Conservation (phyloP, 768 basidiomycete species). For the Infundibulicybe gibba region DNA sequence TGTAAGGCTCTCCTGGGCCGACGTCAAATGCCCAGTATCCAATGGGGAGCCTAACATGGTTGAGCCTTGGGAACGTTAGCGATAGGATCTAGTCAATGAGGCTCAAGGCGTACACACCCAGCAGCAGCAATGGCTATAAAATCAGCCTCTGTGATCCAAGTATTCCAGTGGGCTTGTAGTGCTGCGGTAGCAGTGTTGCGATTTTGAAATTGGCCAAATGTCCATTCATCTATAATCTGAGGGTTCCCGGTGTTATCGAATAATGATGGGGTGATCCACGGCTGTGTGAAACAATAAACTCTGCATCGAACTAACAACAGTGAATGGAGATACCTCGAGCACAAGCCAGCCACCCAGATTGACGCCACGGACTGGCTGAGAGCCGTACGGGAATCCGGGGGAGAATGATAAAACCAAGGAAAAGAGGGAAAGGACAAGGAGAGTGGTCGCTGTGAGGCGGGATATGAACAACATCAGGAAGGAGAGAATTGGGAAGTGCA, state of each 20-base stretch:
- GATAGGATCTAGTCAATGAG: conserved; percentile 4
- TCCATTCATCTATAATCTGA: conserved; percentile 73
- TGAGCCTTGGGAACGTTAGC: conserved; percentile 44
- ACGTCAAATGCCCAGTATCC: conserved; percentile 92
- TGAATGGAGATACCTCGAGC: conserved; percentile 30
- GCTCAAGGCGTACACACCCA: conserved; percentile 41
- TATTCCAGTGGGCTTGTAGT: conserved; percentile 71
- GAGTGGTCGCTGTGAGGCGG: conserved; percentile 11
- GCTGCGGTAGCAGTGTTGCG: conserved; percentile 39
- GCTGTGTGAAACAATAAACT: conserved; percentile 29
- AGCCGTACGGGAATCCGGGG: conserved; percentile 71
- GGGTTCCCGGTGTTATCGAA: conserved; percentile 64
- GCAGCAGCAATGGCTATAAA: conserved; percentile 72
- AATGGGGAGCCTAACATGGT: conserved; percentile 81
- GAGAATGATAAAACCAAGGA: conserved; percentile 31
- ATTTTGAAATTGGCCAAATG: conserved; percentile 65
- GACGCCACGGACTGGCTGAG: conserved; percentile 74
- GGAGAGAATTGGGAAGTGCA: conserved; percentile 2
- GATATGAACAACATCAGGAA: conserved; percentile 9
- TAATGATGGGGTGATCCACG: conserved; percentile 77
- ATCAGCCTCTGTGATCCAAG: conserved; percentile 83
- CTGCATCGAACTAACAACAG: conserved; percentile 6
- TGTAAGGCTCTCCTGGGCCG: conserved; percentile 71
- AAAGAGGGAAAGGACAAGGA: conserved; percentile 24
- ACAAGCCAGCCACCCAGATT: conserved; percentile 69